Conservation (phyloP, 2,329 filamentous ascomycete genomes). For the Penicillium rolfsii region DNA sequence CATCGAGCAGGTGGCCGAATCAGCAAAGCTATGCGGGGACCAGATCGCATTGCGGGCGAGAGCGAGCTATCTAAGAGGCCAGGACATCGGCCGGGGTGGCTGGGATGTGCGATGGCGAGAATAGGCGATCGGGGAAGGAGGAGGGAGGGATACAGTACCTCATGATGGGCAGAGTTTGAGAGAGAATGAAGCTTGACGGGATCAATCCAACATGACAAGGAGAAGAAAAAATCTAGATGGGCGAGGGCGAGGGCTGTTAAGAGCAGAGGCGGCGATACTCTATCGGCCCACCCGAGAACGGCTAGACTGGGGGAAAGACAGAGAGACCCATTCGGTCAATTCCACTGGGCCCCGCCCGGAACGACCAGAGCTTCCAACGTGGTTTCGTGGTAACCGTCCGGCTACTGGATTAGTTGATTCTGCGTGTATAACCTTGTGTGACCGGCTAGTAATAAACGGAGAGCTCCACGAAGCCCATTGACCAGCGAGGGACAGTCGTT, state of each 20-base stretch:
- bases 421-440: neutral
- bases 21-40: conserved; percentile 1
- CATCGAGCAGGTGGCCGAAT: neutral
- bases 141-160: neutral
- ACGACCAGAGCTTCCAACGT: neutral
- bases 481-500: neutral
- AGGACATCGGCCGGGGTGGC: neutral
- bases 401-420: neutral
- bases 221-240: conserved; percentile 4
- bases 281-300: conserved; percentile 23
- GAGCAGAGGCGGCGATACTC: conserved; percentile 11
- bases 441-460: neutral
- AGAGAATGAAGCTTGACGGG: neutral
- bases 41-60: neutral
- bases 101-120: neutral
- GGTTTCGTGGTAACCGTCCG: neutral
- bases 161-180: conserved; percentile 7
- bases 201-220: conserved; percentile 16
- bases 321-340: neutral
- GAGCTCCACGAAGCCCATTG: neutral
- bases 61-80: neutral
- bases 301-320: conserved; percentile 9
- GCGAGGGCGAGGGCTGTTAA: conserved; percentile 1
- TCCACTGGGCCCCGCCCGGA: neutral
- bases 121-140: neutral